Percentiles rank a stretch among this genome's conserved stretches.
phyloP scores from a whole-genome alignment of 2,329 filamentous ascomycete genomes.

The Xylaria sp. region DNA sequence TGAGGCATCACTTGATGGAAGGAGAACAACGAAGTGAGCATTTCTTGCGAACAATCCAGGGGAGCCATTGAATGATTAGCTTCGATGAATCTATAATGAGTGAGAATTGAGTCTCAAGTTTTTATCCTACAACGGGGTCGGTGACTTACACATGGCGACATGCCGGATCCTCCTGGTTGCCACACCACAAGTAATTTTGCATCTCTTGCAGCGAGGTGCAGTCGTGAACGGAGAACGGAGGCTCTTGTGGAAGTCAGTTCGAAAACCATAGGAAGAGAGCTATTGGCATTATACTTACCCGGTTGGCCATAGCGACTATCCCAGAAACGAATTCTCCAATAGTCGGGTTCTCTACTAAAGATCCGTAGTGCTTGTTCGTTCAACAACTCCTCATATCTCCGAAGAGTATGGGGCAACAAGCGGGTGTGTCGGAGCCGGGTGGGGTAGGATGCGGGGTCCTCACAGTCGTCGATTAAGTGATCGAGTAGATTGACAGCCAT shows the following conservation, averaged over 20 bases:
- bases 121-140: too few relatives aligned
- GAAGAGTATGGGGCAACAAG: too few relatives aligned
- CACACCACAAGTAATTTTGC: neutral
- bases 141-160: conserved; percentile 26
- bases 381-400: too few relatives aligned
- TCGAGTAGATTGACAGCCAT: too few relatives aligned
- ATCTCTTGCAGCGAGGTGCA: neutral
- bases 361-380: conserved; percentile 10
- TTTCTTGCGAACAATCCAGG: conserved; percentile 24
- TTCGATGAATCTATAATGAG: conserved; percentile 16
- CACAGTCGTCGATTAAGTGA: too few relatives aligned
- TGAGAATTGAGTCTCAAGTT: neutral
- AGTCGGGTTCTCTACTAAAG: neutral
- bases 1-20: conserved; percentile 31
- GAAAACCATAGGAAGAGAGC: neutral
- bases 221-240: neutral
- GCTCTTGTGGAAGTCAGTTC: neutral
- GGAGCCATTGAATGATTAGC: conserved; percentile 22
- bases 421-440: too few relatives aligned
- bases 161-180: conserved; percentile 13
- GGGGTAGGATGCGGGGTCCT: too few relatives aligned
- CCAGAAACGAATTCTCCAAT: conserved; percentile 20
- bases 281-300: neutral
- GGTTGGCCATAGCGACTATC: neutral
- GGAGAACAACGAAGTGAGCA: conserved; percentile 4